Base-by-base conservation (phyloP, 179 eudicot species). In the Drosera spatulata region DNA sequence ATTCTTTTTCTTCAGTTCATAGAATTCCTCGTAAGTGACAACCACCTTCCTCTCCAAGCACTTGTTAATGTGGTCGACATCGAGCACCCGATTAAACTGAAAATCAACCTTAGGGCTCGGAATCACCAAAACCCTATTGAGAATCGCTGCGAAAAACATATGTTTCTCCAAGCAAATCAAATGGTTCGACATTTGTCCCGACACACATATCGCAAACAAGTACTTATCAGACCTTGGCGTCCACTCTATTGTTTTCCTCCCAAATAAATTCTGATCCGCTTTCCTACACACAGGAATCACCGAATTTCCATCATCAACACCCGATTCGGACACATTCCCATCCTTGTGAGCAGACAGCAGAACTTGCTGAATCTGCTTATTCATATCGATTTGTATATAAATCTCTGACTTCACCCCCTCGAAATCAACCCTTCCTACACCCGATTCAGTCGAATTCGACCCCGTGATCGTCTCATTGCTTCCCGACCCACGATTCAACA, bases 151-250 rank as follows among this genome's bases (percentile, higher is more conserved):
- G 56, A 94, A 94, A 50, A 94, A 94, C 95, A 94, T 94, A 74
- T 94, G 97, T 71, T 94, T 94, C 80, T 94, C 99, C 54, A 94
- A 58, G 62, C 99, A 94, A 65, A 94, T 87, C 82, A 94, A 83
- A 51, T 83, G 99, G 55, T 90, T 94, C 2, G 99, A 94, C 96
- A 91, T 94, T 61, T 94, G 97, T 39, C 99, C 99, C 5, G 96
- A 90, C 2, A 78, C 63, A 71, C 99, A 94, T 10, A 85, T 79
- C 0, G 96, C 89, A 68, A 94, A 69, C 78, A 94, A 77, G 62
- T 78, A 94, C 76, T 82, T 90, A 69, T 77, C 66, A 50, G 71
- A 53, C 41, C 38, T 81, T 10, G 97, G 97, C 52, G 83, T 90
- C 99, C 99, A 94, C 71, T 80, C 95, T 62, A 90, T 69, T 0